Evolutionary conservation across 306 rosid species (phyloP).

Genomic region (Casuarina glauca): DNA sequence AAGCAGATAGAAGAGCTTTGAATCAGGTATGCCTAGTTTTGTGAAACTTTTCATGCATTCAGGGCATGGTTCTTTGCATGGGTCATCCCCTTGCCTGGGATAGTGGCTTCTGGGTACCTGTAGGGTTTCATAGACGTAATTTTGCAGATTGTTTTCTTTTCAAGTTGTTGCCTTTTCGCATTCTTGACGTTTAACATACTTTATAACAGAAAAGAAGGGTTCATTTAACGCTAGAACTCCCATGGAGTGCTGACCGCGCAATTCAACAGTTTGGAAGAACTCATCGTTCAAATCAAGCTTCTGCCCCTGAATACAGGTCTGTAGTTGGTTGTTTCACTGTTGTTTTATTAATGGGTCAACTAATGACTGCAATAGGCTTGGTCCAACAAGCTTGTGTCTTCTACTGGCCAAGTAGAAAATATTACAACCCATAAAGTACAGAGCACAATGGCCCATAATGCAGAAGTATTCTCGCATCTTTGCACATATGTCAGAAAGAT

Average conservation of each 20-base stretch:
- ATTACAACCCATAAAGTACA: not conserved
- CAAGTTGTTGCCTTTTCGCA: constrained; percentile 16
- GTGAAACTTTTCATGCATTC: constrained; percentile 12
- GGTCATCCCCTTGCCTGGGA: constrained; percentile 13
- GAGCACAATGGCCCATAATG: not conserved
- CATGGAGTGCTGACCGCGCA: constrained; percentile 99
- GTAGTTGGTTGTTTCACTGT: not conserved
- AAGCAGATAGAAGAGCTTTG: constrained; percentile 89
- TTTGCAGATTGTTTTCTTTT: constrained; percentile 19
- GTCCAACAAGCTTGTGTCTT: not conserved
- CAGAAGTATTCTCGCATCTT: not conserved
- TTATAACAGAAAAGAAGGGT: constrained; percentile 85
- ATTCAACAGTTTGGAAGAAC: constrained; percentile 99
- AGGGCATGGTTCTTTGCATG: constrained; percentile 8
- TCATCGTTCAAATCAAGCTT: constrained; percentile 97
- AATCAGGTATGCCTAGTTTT: constrained; percentile 66
- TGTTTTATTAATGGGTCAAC: not conserved
- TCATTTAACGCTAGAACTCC: constrained; percentile 94
- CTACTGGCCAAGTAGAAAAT: too few species aligned
- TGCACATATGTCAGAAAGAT: not conserved
- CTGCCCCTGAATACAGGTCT: constrained; percentile 96
- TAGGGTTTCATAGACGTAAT: constrained; percentile 11
- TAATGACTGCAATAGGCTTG: not conserved
- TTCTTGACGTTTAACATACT: constrained; percentile 24
- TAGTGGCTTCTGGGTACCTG: constrained; percentile 11